Percentiles rank a stretch among this genome's conserved stretches.
These are phyloP conservation scores for Coemansia sp. DNA, from an alignment of 371 early-diverging fungal species.

Conservation along the genomic window DNA sequence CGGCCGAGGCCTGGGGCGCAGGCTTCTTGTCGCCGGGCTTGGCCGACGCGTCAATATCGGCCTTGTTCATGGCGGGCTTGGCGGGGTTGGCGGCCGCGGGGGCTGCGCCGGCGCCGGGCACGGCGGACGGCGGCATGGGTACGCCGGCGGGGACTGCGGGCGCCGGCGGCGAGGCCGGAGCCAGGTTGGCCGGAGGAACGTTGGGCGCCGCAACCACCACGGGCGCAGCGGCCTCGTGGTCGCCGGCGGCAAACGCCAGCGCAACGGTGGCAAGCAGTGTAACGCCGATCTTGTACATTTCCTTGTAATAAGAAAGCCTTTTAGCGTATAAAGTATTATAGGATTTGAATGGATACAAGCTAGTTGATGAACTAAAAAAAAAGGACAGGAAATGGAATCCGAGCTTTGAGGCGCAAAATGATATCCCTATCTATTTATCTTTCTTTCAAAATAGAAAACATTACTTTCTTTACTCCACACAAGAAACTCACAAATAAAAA, in stretches of 20 bases:
- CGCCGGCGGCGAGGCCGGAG: constrained; percentile 1
- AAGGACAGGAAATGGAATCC: no score
- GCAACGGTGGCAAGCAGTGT: constrained; percentile 24
- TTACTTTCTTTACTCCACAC: no score
- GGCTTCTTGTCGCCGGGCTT: constrained; percentile 25
- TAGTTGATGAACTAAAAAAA: no score
- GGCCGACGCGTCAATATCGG: constrained; percentile 2
- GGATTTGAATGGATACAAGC: no score
- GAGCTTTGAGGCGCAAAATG: no score
- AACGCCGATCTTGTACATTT: constrained; percentile 35
- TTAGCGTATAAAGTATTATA: no score
- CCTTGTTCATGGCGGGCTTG: constrained; percentile 14
- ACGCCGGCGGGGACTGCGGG: neutral
- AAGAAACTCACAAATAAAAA: no score
- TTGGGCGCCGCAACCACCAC: constrained; percentile 11
- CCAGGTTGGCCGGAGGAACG: neutral
- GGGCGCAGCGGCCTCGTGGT: constrained; percentile 24
- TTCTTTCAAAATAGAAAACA: no score
- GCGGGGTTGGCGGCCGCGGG: constrained; percentile 7
- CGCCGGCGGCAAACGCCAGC: constrained; percentile 24
- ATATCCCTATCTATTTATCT: no score
- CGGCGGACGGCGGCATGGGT: constrained; percentile 1
- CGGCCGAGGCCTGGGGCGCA: neutral
- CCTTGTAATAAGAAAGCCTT: neutral
- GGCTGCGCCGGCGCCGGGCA: constrained; percentile 14